Conservation (phyloP, 2,329 filamentous ascomycete genomes). For the Diaporthe vexans region DNA sequence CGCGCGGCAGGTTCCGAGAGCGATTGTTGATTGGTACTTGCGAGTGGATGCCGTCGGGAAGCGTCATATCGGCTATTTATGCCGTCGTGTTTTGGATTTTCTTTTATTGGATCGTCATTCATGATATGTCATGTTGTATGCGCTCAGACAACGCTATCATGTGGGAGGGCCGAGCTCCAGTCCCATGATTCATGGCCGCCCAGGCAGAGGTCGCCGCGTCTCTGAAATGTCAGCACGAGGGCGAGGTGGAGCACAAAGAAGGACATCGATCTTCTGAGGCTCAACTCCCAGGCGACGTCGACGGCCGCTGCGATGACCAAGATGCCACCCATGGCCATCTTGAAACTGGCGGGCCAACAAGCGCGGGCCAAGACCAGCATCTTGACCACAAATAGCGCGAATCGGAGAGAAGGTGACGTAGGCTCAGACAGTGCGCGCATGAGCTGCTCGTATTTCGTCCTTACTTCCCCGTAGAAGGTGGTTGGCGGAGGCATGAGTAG, state of each 20-base stretch:
- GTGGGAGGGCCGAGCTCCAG: constrained; percentile 29
- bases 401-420: constrained; percentile 58
- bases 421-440: constrained; percentile 9
- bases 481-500: constrained; percentile 66
- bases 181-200: constrained; percentile 35
- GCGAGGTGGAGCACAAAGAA: constrained; percentile 35
- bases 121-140: background rate
- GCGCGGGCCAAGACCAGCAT: constrained; percentile 73
- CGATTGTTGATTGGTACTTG: background rate
- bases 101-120: background rate
- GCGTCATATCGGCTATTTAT: background rate
- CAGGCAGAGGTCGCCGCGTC: constrained; percentile 31
- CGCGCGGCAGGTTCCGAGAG: background rate
- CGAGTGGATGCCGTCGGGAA: background rate
- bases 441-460: constrained; percentile 40
- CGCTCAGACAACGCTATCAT: background rate
- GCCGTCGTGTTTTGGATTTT: background rate
- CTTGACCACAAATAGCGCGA: constrained; percentile 78
- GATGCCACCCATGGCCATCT: constrained; percentile 74
- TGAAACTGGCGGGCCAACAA: constrained; percentile 81
- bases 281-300: constrained; percentile 61
- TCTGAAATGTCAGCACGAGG: constrained; percentile 29
- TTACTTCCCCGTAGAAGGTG: constrained; percentile 51
- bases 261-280: constrained; percentile 29
- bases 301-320: constrained; percentile 78